phyloP scores from a whole-genome alignment of 2,329 filamentous ascomycete genomes.

The Calonectria pseudoturangicola region DNA sequence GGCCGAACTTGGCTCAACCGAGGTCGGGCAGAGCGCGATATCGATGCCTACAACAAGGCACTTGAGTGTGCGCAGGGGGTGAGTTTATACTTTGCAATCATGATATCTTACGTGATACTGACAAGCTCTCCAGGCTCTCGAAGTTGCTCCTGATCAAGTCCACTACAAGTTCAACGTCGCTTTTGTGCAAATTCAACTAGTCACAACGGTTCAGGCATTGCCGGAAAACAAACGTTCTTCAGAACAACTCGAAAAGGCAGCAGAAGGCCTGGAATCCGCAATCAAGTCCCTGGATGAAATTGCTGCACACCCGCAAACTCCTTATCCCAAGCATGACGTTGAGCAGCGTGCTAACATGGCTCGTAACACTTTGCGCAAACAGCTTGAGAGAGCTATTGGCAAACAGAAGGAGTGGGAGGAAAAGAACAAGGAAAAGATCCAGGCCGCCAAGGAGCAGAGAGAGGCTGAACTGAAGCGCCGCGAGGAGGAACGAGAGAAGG shows the following conservation, averaged over 20 bases:
- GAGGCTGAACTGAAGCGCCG: constrained; percentile 86
- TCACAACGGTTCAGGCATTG: constrained; percentile 84
- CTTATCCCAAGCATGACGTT: constrained; percentile 92
- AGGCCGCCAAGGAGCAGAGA: constrained; percentile 85
- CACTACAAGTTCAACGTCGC: constrained; percentile 99
- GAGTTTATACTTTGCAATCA: constrained; percentile 47
- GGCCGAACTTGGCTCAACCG: constrained; percentile 91
- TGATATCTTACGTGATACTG: constrained; percentile 31
- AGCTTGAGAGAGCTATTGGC: constrained; percentile 89
- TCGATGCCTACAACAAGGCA: constrained; percentile 74
- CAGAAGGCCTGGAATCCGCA: constrained; percentile 87
- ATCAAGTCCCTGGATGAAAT: constrained; percentile 83
- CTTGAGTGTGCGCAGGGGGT: constrained; percentile 79
- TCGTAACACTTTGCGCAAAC: constrained; percentile 93
- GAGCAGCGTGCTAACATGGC: constrained; percentile 99
- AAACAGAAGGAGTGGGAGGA: constrained; percentile 94
- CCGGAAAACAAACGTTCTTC: constrained; percentile 85
- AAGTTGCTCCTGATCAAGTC: constrained; percentile 86
- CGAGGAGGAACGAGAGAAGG: constrained; percentile 83
- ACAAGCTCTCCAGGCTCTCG: constrained; percentile 76
- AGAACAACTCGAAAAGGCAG: constrained; percentile 86
- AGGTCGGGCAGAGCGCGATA: constrained; percentile 78
- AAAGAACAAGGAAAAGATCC: constrained; percentile 91
- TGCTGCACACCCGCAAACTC: constrained; percentile 79
- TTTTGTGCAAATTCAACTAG: constrained; percentile 96